Percentiles rank a stretch among this genome's conserved stretches.
Conservation (phyloP, 139 green algal genomes). For the Chlorella ohadii region DNA sequence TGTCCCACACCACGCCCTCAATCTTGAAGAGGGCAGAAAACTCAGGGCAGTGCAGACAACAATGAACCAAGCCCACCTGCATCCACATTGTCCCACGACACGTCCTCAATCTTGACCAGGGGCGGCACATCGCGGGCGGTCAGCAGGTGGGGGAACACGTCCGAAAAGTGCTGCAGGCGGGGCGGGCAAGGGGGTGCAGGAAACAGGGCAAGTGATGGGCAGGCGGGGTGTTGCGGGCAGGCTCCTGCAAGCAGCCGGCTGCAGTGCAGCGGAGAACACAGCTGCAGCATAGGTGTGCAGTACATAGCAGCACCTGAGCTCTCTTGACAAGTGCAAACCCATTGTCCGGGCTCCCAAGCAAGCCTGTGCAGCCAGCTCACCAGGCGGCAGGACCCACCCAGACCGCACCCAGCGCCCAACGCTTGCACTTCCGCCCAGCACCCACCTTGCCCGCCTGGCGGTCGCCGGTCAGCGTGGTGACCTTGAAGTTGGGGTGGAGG, state of each 20-base stretch:
- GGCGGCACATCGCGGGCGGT: conserved; percentile 69
- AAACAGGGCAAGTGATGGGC: neutral
- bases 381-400: neutral
- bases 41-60: too few relatives aligned
- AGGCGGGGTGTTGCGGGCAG: neutral
- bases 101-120: conserved; percentile 91
- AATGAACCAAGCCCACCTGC: conserved; percentile 39
- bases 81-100: conserved; percentile 86
- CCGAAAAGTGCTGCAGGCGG: conserved; percentile 72
- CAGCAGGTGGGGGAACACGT: conserved; percentile 93
- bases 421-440: neutral
- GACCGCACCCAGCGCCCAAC: neutral
- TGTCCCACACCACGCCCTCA: too few relatives aligned
- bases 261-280: too few relatives aligned
- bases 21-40: too few relatives aligned
- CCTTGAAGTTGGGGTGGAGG: conserved; percentile 84
- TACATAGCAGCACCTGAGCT: too few relatives aligned
- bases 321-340: too few relatives aligned
- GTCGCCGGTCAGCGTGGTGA: conserved; percentile 92
- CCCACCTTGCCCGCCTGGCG: conserved; percentile 90
- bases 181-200: neutral
- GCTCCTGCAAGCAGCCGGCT: too few relatives aligned
- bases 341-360: neutral
- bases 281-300: too few relatives aligned
- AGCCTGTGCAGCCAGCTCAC: neutral